Evolutionary conservation across 2,329 filamentous ascomycete genomes (phyloP), one percentile per base, ranked within the genome.

Genomic region (Coniochaeta ligniaria): DNA sequence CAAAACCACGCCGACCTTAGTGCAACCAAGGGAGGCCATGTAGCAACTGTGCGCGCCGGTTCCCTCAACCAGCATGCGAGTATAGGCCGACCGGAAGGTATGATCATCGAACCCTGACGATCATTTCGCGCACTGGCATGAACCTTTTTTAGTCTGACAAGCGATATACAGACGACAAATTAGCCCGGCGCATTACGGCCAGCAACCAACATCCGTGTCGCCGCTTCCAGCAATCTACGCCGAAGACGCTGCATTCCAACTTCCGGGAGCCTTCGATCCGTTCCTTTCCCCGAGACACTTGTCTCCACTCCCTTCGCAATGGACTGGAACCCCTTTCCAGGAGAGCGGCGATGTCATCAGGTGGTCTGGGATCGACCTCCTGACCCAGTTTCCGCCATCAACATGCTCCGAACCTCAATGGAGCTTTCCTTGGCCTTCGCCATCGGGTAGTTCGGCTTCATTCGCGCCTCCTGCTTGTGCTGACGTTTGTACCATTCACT

Each of bases 1-100:
- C 35, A 14, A 57, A 14, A n/a, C 5, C n/a, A 33, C 36, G 59
- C 45, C 38, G 55, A 17, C 41, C 20, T 28, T 55, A 83, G 81
- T 84, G 81, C 67, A 80, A 82, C 64, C 80, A 82, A 65, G 76
- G 77, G 28, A 79, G 80, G 33, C 81, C 81, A 16, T 83, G 81
- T 69, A 77, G 76, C 50, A 82, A 83, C 65, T 84, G 81, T 64
- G 71, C 75, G 26, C 77, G 81, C 41, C 75, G 81, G 33, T 83
- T 80, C 62, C 81, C 81, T 0, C 78, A 77, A 59, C 80, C 80
- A 0, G 65, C 71, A 7, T 84, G 81, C 67, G 75, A 81, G 63
- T 84, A 84, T 64, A 73, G 22, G 54, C 38, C 31, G n/a, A 56
- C 54, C 2, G 47, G 20, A 6, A 59, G 22, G 11, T 20, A 47